Evolutionary conservation across 2,329 filamentous ascomycete species (phyloP).

Genomic region (Aspergillus intermedius): DNA sequence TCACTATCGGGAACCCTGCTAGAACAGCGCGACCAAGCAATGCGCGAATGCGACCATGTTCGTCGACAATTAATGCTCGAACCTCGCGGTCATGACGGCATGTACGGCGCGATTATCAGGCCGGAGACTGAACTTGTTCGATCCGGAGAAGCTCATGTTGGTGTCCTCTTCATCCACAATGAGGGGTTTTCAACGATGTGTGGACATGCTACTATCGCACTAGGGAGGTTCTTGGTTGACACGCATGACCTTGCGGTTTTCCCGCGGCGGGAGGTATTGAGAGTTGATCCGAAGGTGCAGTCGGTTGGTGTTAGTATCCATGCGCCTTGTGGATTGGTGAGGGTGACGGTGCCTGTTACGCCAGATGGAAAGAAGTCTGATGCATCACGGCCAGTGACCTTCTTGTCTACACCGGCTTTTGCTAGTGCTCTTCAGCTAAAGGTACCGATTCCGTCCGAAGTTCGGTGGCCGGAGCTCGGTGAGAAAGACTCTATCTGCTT

Average conservation of each 20-base stretch:
- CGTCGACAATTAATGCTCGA: slow-evolving; percentile 41
- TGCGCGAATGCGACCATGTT: slow-evolving; percentile 34
- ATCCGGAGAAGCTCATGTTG: slow-evolving; percentile 40
- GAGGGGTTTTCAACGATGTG: slow-evolving; percentile 48
- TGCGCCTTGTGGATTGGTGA: slow-evolving; percentile 41
- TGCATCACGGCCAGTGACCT: slow-evolving; percentile 32
- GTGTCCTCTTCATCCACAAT: slow-evolving; percentile 44
- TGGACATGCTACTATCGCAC: slow-evolving; percentile 47
- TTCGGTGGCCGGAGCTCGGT: slow-evolving; percentile 36
- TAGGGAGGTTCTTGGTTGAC: slow-evolving; percentile 42
- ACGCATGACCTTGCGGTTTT: slow-evolving; percentile 36
- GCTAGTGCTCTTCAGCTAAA: slow-evolving; percentile 26
- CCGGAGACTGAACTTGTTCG: slow-evolving; percentile 38
- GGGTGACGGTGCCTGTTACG: slow-evolving; percentile 35
- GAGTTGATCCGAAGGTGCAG: slow-evolving; percentile 17
- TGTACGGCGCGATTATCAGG: slow-evolving; percentile 46
- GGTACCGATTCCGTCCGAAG: slow-evolving; percentile 22
- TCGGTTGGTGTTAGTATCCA: slow-evolving; percentile 34
- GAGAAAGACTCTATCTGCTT: slow-evolving; percentile 19
- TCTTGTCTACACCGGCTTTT: slow-evolving; percentile 40
- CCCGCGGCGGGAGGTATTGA: slow-evolving; percentile 27
- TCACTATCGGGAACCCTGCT: slow-evolving; percentile 34
- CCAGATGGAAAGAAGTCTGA: slow-evolving; percentile 29
- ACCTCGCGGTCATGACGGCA: slow-evolving; percentile 45
- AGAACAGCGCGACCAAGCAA: slow-evolving; percentile 35